Percentiles rank a stretch among this genome's conserved stretches.
These are phyloP conservation scores for Cryptosporidium ryanae DNA, from an alignment of 169 alveolate species.

Conservation along the genomic window DNA sequence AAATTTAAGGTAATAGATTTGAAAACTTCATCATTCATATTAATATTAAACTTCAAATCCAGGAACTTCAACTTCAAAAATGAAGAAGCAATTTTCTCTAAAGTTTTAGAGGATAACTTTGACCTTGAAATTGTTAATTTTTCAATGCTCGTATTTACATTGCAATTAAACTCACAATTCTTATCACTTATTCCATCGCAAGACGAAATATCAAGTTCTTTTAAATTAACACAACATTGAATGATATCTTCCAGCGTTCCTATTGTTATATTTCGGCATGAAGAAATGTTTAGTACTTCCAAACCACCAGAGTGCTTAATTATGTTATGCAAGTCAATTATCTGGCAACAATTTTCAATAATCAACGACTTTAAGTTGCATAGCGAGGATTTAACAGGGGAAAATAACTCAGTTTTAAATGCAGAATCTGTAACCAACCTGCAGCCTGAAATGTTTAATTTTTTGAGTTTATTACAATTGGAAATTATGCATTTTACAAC, in stretches of 20 bases:
- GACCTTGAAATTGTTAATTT: constrained; percentile 40
- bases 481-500: constrained; percentile 31
- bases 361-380: constrained; percentile 29
- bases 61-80: constrained; percentile 27
- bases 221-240: constrained; percentile 46
- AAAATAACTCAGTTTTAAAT: constrained; percentile 34
- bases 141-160: constrained; percentile 12
- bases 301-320: constrained; percentile 30
- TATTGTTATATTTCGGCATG: constrained; percentile 30
- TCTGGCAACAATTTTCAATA: constrained; percentile 41
- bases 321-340: constrained; percentile 32
- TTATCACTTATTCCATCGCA: constrained; percentile 50
- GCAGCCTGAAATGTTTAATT: constrained; percentile 40
- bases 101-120: constrained; percentile 26
- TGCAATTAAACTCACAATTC: constrained; percentile 14
- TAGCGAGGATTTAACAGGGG: constrained; percentile 34
- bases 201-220: constrained; percentile 61
- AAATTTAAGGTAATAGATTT: not conserved
- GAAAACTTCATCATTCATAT: constrained; percentile 52
- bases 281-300: constrained; percentile 47
- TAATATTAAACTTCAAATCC: constrained; percentile 23
- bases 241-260: constrained; percentile 42
- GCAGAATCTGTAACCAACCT: constrained; percentile 72
- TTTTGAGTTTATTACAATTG: constrained; percentile 42
- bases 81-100: constrained; percentile 4